Evolutionary conservation across 2,329 filamentous ascomycete genomes (phyloP), one percentile per base, ranked within the genome.

Genomic region (Basipetospora chlamydospora): DNA sequence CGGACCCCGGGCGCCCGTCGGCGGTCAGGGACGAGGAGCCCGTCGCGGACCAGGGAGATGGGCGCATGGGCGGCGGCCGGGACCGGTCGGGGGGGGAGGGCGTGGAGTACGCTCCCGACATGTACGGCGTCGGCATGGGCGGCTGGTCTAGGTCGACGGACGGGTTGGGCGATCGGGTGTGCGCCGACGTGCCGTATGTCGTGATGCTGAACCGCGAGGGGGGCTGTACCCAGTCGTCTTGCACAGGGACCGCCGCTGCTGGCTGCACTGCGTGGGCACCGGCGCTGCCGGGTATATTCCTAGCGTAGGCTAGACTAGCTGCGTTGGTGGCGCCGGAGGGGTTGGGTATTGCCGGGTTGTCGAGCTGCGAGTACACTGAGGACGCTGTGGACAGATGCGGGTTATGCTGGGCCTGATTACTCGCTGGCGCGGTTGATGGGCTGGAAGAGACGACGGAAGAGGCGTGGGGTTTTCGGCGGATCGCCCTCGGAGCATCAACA

Each of bases 131-230:
- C 40, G 48, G 59, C 26, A 58, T 48, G 6, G 59, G 54, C 5
- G 61, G 54, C 8, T 49, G 51, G 30, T 55, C 53, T 16, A 52
- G 50, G 37, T 58, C 57, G 13, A 51, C 42, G 22, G 58, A 58
- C 22, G 53, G 46, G 33, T 53, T 59, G 37, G 56, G 61, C 29
- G 53, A 63, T 13, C 55, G 60, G 10, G 56, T 53, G 22, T 55
- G 54, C 30, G 63, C 53, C 5, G 70, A 67, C 2, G 73, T 70
- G 17, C 67, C 64, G 47, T 70, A 75, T 2, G 73, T 79, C 6
- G 71, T 76, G 43, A 70, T 60, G 53, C 74, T 80, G 52, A 79
- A 80, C 31, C 70, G 68, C 33, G 73, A 79, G 3, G 60, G 53
- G 5, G 71, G 70, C 39, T 71, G 66, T 10, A 58, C 54, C 60